Evolutionary conservation across 192 early-diverging fungal genomes (phyloP).

Genomic region (Podila minutissima): DNA sequence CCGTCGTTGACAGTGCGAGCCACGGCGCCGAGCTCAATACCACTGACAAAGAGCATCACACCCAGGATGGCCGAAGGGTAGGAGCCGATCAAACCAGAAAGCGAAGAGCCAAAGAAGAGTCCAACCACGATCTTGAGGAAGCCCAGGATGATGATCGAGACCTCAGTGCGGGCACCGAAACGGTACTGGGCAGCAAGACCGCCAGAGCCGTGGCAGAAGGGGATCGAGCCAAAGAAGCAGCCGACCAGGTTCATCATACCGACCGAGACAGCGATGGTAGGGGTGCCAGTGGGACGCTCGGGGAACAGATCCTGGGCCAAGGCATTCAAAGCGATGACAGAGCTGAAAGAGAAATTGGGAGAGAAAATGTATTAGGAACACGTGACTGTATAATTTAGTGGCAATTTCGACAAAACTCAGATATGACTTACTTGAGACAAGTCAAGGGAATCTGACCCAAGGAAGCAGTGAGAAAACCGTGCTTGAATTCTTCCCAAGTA

Average conservation of each 20-base stretch:
- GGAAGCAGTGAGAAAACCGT: constrained; percentile 81
- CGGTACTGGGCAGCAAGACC: constrained; percentile 96
- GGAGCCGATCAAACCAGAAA: constrained; percentile 72
- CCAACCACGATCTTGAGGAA: constrained; percentile 79
- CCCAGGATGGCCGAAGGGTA: constrained; percentile 86
- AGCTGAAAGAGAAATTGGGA: constrained; percentile 26
- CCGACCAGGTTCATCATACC: constrained; percentile 84
- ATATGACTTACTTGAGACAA: constrained; percentile 63
- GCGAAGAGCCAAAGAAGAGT: constrained; percentile 84
- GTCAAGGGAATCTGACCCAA: constrained; percentile 92
- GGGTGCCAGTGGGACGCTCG: constrained; percentile 59
- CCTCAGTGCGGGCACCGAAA: constrained; percentile 88
- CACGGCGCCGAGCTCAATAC: constrained; percentile 75
- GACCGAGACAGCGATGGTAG: constrained; percentile 69
- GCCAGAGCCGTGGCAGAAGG: constrained; percentile 86
- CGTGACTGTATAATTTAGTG: background rate
- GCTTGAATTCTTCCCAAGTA: constrained; percentile 70
- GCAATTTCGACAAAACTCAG: background rate
- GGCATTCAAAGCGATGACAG: constrained; percentile 80
- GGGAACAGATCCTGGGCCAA: constrained; percentile 89
- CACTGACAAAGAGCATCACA: constrained; percentile 88
- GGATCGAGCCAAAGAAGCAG: constrained; percentile 82
- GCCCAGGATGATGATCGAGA: constrained; percentile 83
- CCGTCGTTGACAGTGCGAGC: constrained; percentile 64
- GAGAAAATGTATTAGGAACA: no score